Percentiles rank a stretch among this genome's conserved stretches.
phyloP scores from a whole-genome alignment of 352 stramenopile genomes.

The Aphanomyces astaci region DNA sequence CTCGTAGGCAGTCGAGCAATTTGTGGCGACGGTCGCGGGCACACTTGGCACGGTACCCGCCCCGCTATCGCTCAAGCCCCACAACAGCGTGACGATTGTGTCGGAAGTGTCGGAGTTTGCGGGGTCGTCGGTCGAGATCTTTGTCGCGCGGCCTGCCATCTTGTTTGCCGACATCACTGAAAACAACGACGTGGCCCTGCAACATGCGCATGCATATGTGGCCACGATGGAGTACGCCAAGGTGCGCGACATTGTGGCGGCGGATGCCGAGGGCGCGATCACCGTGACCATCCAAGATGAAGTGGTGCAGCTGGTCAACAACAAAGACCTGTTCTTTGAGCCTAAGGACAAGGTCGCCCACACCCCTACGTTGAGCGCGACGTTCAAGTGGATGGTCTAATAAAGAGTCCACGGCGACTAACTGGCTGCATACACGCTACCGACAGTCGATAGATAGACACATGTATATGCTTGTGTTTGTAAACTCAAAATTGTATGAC shows the following conservation, averaged over 20 bases:
- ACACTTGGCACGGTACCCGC: constrained; percentile 55
- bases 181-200: constrained; percentile 33
- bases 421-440: too few relatives aligned
- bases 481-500: too few relatives aligned
- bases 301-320: constrained; percentile 43
- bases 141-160: constrained; percentile 61
- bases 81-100: constrained; percentile 60
- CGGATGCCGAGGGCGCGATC: constrained; percentile 28
- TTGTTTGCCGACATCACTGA: constrained; percentile 53
- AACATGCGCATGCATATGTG: constrained; percentile 55
- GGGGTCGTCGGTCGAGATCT: constrained; percentile 54
- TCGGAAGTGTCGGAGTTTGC: constrained; percentile 60
- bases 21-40: constrained; percentile 44
- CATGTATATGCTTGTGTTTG: constrained; percentile 3
- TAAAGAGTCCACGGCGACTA: too few relatives aligned
- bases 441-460: too few relatives aligned
- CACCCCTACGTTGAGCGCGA: neutral
- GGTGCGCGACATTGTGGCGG: constrained; percentile 47
- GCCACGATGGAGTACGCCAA: constrained; percentile 75
- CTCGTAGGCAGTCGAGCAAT: constrained; percentile 42
- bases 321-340: constrained; percentile 66
- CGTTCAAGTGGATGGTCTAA: constrained; percentile 13
- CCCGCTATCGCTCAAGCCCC: constrained; percentile 47
- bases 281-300: constrained; percentile 37
- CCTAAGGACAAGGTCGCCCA: constrained; percentile 38